These are phyloP conservation scores for Dioscorea alata DNA, from an alignment of 106 monocot species.

Conservation along the genomic window DNA sequence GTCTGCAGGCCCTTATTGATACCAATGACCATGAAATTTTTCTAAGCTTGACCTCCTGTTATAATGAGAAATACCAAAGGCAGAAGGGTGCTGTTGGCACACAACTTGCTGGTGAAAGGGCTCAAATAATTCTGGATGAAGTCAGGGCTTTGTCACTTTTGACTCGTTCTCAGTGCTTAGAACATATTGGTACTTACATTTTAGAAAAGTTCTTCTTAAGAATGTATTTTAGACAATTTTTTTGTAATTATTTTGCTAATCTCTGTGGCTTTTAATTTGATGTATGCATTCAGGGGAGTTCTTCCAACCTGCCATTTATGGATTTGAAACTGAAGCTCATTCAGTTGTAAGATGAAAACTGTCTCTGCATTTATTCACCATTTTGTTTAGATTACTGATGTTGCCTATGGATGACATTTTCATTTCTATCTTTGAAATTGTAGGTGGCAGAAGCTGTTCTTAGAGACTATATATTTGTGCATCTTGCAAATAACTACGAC, in stretches of 20 bases:
- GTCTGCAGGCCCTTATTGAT: constrained; percentile 73
- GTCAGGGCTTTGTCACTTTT: constrained; percentile 55
- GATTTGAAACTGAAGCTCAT: constrained; percentile 56
- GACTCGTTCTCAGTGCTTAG: constrained; percentile 55
- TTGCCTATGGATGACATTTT: neutral
- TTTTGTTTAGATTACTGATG: neutral
- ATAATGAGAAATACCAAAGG: constrained; percentile 47
- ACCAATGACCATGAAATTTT: constrained; percentile 83
- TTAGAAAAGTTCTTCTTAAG: neutral
- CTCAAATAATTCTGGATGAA: constrained; percentile 93
- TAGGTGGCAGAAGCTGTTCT: constrained; percentile 93
- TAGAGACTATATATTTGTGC: constrained; percentile 79
- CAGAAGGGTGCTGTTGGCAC: constrained; percentile 80
- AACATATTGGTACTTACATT: constrained; percentile 65
- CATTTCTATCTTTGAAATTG: neutral
- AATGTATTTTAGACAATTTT: neutral
- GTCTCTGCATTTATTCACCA: constrained; percentile 1
- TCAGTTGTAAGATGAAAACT: constrained; percentile 56
- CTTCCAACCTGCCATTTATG: constrained; percentile 66
- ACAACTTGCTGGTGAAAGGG: constrained; percentile 84
- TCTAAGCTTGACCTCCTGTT: constrained; percentile 72
- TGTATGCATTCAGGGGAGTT: constrained; percentile 39
- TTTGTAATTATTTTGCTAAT: neutral
- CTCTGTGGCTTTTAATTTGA: neutral
- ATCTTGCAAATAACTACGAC: constrained; percentile 71